Evolutionary conservation across 352 stramenopile genomes (phyloP).

Genomic region (Thalassiosira livingstoniorum): DNA sequence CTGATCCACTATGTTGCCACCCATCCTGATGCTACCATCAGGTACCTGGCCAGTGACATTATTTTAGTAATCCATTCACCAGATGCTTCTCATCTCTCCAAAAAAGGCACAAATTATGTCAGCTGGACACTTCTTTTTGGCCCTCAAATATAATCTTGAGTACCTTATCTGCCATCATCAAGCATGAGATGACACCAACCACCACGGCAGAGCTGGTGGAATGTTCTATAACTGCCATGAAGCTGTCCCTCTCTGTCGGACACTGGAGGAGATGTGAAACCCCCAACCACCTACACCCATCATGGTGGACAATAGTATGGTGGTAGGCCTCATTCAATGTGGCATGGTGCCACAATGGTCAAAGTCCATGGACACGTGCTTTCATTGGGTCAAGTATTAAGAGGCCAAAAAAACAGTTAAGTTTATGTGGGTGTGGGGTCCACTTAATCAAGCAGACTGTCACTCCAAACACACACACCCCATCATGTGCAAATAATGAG

Average conservation of each 20-base stretch:
- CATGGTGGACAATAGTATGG: constrained; percentile 39
- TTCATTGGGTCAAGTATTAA: not conserved
- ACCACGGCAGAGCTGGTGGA: constrained; percentile 31
- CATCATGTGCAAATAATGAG: no score
- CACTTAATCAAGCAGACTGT: not conserved
- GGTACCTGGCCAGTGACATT: constrained; percentile 15
- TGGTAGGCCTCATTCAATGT: not conserved
- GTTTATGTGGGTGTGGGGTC: not conserved
- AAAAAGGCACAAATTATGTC: constrained; percentile 10
- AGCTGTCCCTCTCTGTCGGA: not conserved
- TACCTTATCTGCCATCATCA: constrained; percentile 4
- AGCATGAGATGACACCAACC: constrained; percentile 2
- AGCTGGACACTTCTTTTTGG: constrained; percentile 28
- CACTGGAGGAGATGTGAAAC: constrained; percentile 26
- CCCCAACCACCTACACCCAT: constrained; percentile 34
- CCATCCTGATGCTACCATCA: constrained; percentile 2
- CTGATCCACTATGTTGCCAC: constrained; percentile 15
- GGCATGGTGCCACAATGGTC: constrained; percentile 13
- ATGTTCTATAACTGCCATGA: constrained; percentile 19
- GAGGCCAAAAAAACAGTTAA: not conserved
- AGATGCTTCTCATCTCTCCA: constrained; percentile 8
- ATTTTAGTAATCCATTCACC: constrained; percentile 22
- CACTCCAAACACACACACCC: not conserved
- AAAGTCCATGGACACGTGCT: constrained; percentile 41
- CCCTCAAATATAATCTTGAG: not conserved